These are phyloP conservation scores for Takashimella tepidaria DNA, from an alignment of 1,284 basidiomycete genomes.

Conservation along the genomic window DNA sequence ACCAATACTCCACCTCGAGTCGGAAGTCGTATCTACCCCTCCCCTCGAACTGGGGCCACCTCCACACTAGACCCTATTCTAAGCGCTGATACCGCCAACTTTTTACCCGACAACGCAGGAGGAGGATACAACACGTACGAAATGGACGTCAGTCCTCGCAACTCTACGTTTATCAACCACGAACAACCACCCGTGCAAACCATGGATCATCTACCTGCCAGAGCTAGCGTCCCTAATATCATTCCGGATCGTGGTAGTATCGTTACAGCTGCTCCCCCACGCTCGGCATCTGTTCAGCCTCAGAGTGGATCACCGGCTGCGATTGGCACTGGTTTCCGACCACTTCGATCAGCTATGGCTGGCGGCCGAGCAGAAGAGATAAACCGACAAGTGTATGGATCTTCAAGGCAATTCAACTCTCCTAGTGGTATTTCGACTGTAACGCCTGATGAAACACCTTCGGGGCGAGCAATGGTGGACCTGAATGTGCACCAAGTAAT, in stretches of 20 bases:
- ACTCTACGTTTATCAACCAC: background rate
- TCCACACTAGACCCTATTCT: background rate
- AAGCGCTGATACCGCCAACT: background rate
- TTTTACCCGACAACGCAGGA: no score
- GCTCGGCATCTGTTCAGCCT: background rate
- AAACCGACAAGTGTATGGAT: background rate
- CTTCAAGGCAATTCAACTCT: background rate
- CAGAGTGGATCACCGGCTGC: background rate
- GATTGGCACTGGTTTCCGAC: background rate
- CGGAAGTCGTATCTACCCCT: conserved; percentile 16
- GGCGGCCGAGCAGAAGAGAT: background rate
- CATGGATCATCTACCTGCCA: background rate
- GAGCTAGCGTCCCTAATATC: background rate
- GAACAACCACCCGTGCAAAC: background rate
- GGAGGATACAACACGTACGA: conserved; percentile 2
- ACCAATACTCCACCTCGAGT: background rate
- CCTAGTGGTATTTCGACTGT: background rate
- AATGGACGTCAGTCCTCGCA: background rate
- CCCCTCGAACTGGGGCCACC: conserved; percentile 9
- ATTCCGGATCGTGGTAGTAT: no score
- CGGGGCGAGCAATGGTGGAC: background rate
- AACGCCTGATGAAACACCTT: background rate
- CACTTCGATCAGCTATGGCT: background rate
- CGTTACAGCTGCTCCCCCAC: no score
- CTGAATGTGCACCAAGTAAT: background rate